phyloP scores from a whole-genome alignment of 2,329 filamentous ascomycete species.

The Conoideocrella luteorostrata region DNA sequence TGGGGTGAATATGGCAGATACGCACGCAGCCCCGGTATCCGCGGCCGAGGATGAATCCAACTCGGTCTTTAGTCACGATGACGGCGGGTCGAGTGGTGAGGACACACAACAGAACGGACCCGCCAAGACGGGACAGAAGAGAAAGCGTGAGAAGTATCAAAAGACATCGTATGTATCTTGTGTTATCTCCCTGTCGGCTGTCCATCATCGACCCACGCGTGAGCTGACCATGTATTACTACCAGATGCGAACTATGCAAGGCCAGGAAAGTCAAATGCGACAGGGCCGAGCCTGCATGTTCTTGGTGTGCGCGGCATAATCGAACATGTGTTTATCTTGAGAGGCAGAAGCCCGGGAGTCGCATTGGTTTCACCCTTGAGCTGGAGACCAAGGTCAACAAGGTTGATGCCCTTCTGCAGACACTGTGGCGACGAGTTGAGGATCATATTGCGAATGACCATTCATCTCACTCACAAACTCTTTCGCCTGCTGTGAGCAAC shows the following conservation, averaged over 20 bases:
- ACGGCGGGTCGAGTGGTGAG: conserved; percentile 30
- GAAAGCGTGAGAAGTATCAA: conserved; percentile 33
- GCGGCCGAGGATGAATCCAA: conserved; percentile 30
- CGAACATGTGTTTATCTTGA: conserved; percentile 63
- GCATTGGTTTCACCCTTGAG: conserved; percentile 57
- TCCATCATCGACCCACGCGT: neutral
- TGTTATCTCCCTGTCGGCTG: neutral
- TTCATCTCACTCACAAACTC: conserved; percentile 13
- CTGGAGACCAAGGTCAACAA: conserved; percentile 49
- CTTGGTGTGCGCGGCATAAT: conserved; percentile 63
- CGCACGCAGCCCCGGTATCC: conserved; percentile 15
- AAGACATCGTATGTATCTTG: conserved; percentile 34
- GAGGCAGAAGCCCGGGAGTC: conserved; percentile 61
- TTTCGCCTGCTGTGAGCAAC: conserved; percentile 28
- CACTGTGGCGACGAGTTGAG: conserved; percentile 34
- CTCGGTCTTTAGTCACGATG: conserved; percentile 29
- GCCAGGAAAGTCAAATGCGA: conserved; percentile 42
- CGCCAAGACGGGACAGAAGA: conserved; percentile 26
- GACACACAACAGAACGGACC: conserved; percentile 23
- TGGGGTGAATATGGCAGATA: conserved; percentile 11
- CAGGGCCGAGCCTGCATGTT: conserved; percentile 54
- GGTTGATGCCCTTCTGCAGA: conserved; percentile 41
- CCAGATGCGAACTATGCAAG: conserved; percentile 38
- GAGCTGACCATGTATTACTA: neutral
- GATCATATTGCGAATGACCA: conserved; percentile 34